Percentiles rank a stretch among this genome's conserved stretches.
These are phyloP conservation scores for Posidonia australis DNA, from an alignment of 106 monocot species.

Conservation along the genomic window DNA sequence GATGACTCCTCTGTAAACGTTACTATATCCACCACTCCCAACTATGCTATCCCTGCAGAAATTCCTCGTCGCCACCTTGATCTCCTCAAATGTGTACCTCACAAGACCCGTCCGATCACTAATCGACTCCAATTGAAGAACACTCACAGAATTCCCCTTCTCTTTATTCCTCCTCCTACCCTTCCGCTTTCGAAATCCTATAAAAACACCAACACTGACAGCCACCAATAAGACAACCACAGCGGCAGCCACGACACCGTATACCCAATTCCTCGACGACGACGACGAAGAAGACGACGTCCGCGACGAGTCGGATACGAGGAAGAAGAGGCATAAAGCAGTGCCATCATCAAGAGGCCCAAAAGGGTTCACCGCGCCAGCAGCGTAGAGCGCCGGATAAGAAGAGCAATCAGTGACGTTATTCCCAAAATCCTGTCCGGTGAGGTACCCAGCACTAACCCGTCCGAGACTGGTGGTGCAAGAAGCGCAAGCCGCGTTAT, in stretches of 20 bases:
- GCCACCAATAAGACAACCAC: constrained; percentile 15
- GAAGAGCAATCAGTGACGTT: constrained; percentile 57
- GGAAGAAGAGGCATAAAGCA: constrained; percentile 50
- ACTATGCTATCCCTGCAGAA: constrained; percentile 49
- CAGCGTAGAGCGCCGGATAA: constrained; percentile 66
- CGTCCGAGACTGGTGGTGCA: constrained; percentile 48
- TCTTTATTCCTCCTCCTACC: constrained; percentile 1
- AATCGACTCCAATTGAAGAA: constrained; percentile 36
- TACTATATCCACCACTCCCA: constrained; percentile 60
- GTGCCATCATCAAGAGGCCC: constrained; percentile 47
- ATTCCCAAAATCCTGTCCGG: constrained; percentile 25
- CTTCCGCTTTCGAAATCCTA: not conserved
- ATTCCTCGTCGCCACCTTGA: constrained; percentile 51
- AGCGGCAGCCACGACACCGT: constrained; percentile 18
- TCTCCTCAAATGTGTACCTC: constrained; percentile 60
- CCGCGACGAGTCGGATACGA: constrained; percentile 10
- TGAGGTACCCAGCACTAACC: constrained; percentile 40
- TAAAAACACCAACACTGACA: constrained; percentile 8
- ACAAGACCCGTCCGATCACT: constrained; percentile 48
- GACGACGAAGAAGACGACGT: not conserved
- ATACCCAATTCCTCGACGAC: constrained; percentile 20
- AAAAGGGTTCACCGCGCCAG: constrained; percentile 28
- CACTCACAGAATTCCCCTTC: not conserved
- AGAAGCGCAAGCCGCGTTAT: constrained; percentile 45
- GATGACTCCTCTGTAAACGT: constrained; percentile 49